Evolutionary conservation across 768 basidiomycete genomes (phyloP).

Genomic region (Strobilomyces dryophilus): DNA sequence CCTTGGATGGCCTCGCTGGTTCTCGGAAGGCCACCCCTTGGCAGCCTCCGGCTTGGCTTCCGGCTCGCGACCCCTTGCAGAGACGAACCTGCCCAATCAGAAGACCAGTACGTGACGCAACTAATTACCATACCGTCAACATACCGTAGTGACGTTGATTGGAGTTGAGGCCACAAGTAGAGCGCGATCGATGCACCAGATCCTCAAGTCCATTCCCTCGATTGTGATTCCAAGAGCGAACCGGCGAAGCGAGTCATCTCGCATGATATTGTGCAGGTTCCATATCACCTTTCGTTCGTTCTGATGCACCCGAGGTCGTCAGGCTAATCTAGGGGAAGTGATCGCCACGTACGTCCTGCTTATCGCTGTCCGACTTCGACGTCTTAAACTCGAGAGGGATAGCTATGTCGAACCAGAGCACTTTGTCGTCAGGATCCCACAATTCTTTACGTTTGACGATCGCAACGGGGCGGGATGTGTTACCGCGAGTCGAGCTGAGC

Average conservation of each 20-base stretch:
- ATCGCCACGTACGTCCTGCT: not conserved
- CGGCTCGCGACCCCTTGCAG: too few relatives aligned
- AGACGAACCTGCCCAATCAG: too few relatives aligned
- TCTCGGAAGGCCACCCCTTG: too few relatives aligned
- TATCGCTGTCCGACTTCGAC: not conserved
- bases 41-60: too few relatives aligned
- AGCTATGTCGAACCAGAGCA: not conserved
- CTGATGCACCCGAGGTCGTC: not conserved
- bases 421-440: too few relatives aligned
- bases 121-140: too few relatives aligned
- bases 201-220: slow-evolving; percentile 18
- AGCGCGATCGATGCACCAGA: slow-evolving; percentile 20
- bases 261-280: slow-evolving; percentile 25
- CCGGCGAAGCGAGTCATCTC: slow-evolving; percentile 20
- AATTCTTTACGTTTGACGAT: not conserved
- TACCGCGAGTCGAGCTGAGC: not conserved
- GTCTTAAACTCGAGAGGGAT: not conserved
- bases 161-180: too few relatives aligned
- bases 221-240: slow-evolving; percentile 28
- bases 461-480: slow-evolving; percentile 6
- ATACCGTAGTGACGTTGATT: too few relatives aligned
- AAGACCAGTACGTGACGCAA: too few relatives aligned
- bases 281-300: slow-evolving; percentile 21
- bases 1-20: too few relatives aligned
- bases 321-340: not conserved